phyloP scores from a whole-genome alignment of 257 asterid genomes.

The Orobanche coerulescens region DNA sequence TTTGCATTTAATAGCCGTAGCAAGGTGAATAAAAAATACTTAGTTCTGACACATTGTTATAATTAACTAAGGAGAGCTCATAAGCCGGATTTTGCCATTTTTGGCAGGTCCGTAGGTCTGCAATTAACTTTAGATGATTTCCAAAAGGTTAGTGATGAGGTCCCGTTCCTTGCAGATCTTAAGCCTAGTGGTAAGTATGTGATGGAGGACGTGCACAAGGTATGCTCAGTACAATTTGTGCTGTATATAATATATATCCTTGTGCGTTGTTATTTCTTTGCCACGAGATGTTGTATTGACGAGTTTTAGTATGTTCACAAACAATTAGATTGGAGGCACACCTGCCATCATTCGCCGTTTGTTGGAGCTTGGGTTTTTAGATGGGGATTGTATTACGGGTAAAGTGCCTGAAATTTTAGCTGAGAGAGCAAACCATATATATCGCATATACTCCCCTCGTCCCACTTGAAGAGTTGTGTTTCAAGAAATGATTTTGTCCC shows the following conservation, averaged over 20 bases:
- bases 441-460: too few species aligned
- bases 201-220: constrained; percentile 98
- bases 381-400: constrained; percentile 93
- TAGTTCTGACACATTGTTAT: too few species aligned
- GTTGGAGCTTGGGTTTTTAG: constrained; percentile 67
- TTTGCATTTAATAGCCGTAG: constrained; percentile 92
- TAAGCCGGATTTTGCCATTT: constrained; percentile 36
- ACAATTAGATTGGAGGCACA: constrained; percentile 96
- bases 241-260: not conserved
- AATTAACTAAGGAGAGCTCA: constrained; percentile 37
- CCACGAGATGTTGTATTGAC: not conserved
- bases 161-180: constrained; percentile 96
- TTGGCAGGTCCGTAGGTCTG: constrained; percentile 90
- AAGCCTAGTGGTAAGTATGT: constrained; percentile 98
- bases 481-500: too few species aligned
- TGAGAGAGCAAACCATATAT: constrained; percentile 3
- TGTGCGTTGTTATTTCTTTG: constrained; percentile 6
- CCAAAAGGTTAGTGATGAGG: constrained; percentile 87
- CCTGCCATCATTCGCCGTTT: constrained; percentile 74
- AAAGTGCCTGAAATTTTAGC: constrained; percentile 12
- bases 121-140: constrained; percentile 78
- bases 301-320: constrained; percentile 4
- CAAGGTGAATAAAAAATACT: constrained; percentile 51
- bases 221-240: constrained; percentile 21
- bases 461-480: too few species aligned